phyloP scores from a whole-genome alignment of 1,284 basidiomycete species.

The Malassezia psittaci region DNA sequence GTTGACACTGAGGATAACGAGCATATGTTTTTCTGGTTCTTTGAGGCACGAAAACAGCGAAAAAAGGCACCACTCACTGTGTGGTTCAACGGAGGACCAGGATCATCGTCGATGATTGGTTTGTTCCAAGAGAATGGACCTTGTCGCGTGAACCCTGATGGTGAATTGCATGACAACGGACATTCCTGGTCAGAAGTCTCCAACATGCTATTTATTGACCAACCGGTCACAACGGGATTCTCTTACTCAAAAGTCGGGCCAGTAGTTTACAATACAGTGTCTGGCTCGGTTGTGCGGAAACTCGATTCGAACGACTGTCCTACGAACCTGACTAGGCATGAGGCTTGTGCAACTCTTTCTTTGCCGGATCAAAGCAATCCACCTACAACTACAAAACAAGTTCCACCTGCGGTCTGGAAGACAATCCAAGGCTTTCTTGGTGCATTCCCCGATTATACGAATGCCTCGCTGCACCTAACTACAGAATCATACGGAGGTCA shows the following conservation, averaged over 20 bases:
- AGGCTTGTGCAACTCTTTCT: background rate
- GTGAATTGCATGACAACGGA: conserved; percentile 59
- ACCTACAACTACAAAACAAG: conserved; percentile 25
- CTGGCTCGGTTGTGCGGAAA: conserved; percentile 10
- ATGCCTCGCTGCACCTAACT: conserved; percentile 54
- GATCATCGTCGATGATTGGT: conserved; percentile 67
- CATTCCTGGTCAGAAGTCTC: conserved; percentile 67
- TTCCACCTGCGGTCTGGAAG: conserved; percentile 47
- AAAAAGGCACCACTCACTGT: conserved; percentile 64
- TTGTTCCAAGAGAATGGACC: conserved; percentile 72
- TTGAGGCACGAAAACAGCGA: conserved; percentile 63
- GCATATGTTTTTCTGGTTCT: conserved; percentile 75
- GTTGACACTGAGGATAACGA: conserved; percentile 18
- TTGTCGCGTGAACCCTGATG: conserved; percentile 58
- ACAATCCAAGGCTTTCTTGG: conserved; percentile 54
- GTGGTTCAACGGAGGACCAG: conserved; percentile 55
- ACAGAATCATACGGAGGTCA: conserved; percentile 55
- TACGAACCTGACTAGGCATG: conserved; percentile 11
- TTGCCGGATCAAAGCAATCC: conserved; percentile 2
- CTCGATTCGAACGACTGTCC: conserved; percentile 24
- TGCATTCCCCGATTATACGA: conserved; percentile 26
- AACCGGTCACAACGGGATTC: conserved; percentile 72
- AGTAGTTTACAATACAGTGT: conserved; percentile 21
- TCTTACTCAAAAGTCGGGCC: conserved; percentile 47
- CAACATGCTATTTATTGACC: conserved; percentile 69